phyloP scores from a whole-genome alignment of 208 protist genomes.

The Vickermania spadyakhi region DNA sequence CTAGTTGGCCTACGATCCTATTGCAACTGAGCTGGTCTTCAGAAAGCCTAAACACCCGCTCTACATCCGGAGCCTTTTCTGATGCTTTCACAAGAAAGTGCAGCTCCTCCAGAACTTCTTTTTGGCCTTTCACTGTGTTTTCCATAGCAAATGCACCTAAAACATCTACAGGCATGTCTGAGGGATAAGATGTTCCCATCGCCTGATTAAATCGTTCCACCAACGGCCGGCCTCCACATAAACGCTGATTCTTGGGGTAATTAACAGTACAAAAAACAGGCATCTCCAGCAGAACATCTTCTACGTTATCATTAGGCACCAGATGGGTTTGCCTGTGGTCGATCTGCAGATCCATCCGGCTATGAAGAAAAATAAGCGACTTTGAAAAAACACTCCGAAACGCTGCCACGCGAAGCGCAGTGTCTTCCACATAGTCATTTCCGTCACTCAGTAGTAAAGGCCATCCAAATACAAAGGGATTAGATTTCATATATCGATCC shows the following conservation, averaged over 20 bases:
- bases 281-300: slow-evolving; percentile 78
- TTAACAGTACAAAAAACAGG: slow-evolving; percentile 85
- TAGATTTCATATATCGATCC: slow-evolving; percentile 80
- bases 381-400: slow-evolving; percentile 89
- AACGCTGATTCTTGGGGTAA: slow-evolving; percentile 76
- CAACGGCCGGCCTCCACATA: slow-evolving; percentile 76
- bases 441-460: slow-evolving; percentile 83
- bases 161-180: slow-evolving; percentile 86
- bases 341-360: slow-evolving; percentile 77
- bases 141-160: slow-evolving; percentile 67
- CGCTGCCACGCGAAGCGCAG: slow-evolving; percentile 60
- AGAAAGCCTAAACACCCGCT: slow-evolving; percentile 75
- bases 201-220: slow-evolving; percentile 87
- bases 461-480: slow-evolving; percentile 90
- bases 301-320: slow-evolving; percentile 38
- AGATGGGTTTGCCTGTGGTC: slow-evolving; percentile 60
- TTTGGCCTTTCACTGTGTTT: slow-evolving; percentile 44
- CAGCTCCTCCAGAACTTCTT: slow-evolving; percentile 75
- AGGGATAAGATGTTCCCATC: slow-evolving; percentile 80
- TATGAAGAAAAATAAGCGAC: slow-evolving; percentile 81
- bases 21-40: slow-evolving; percentile 77
- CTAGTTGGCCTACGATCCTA: slow-evolving; percentile 78
- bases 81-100: slow-evolving; percentile 65
- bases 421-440: slow-evolving; percentile 77
- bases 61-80: slow-evolving; percentile 53